Base-by-base conservation (phyloP, 306 rosid genomes). In the Myrica gale region DNA sequence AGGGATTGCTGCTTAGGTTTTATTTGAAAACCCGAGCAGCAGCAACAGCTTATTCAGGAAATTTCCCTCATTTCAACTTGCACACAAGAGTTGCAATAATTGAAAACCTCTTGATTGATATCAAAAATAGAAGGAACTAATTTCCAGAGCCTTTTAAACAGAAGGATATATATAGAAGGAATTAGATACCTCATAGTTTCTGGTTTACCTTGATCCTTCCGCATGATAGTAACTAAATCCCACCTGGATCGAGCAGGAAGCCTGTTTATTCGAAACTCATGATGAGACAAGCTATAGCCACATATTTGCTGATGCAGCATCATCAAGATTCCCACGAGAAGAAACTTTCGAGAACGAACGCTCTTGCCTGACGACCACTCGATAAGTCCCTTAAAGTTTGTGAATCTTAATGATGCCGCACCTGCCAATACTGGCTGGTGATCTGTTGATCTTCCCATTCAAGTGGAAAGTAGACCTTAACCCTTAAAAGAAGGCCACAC, bases 301-400 rank as follows among this genome's bases (percentile, higher is more conserved):
- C 79, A 66, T 80, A 89, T 83, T 67, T 79, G 91, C 86, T 42
- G 87, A 65, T 89, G 97, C 97, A 91, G 97, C 94, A 89, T 91
- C 97, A 91, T 91, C 97, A 91, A 91, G 94, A 91, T 91, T 91
- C 97, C 70, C 97, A 90, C 55, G 8, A 69, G 52, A 48, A 13
- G 39, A 48, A 45, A 69, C 57, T 53, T 39, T 65, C 50, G 13
- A 41, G 70, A 3, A 41, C 41, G 45, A 6, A 7, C 2, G 13
- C 45, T 26, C 43, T 26, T 26, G 42, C n/a, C 17, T n/a, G n/a
- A 5, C 17, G 46, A 10, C 20, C 60, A 39, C 68, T 45, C 44
- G 19, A 63, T 26, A 69, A 76, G 60, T 50, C 65, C 82, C 77
- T 61, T 23, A 32, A 56, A 50, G 47, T 68, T 46, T 86, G 90